A percentile compares a stretch with the other conserved stretches of the same genome.
Conservation (phyloP, 2,329 filamentous ascomycete species). For the Fusarium tanahbumbuense region DNA sequence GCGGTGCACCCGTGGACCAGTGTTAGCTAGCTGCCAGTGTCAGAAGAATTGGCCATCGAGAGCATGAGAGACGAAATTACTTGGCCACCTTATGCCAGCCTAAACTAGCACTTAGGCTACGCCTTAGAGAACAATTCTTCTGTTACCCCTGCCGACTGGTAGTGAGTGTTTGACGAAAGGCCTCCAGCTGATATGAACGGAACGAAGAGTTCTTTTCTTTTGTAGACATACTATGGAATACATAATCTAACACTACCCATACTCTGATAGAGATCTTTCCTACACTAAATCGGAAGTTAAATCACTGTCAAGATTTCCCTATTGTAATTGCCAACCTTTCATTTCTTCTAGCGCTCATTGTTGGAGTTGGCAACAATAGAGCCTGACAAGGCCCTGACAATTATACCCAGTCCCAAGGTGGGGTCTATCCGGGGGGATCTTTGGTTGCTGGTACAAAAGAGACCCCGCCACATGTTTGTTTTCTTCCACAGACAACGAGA, state of each 20-base stretch:
- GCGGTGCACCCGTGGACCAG: conserved; percentile 7
- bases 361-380: conserved; percentile 8
- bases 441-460: conserved; percentile 36
- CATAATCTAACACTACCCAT: too few species aligned
- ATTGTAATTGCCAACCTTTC: background rate
- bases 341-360: background rate
- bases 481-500: conserved; percentile 28
- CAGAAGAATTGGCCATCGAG: background rate
- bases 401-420: conserved; percentile 15
- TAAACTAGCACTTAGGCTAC: background rate
- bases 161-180: background rate
- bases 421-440: conserved; percentile 30
- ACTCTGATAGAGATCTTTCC: background rate
- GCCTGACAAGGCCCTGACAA: background rate
- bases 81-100: background rate
- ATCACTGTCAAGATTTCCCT: background rate
- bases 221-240: too few species aligned
- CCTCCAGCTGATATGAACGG: background rate
- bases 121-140: background rate
- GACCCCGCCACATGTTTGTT: conserved; percentile 44
- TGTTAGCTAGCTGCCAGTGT: background rate
- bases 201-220: background rate
- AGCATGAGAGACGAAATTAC: background rate
- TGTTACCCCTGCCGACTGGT: background rate
- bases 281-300: background rate